These are phyloP conservation scores for Kingdonia uniflora DNA, from an alignment of 164 flowering plant genomes.

Conservation along the genomic window DNA sequence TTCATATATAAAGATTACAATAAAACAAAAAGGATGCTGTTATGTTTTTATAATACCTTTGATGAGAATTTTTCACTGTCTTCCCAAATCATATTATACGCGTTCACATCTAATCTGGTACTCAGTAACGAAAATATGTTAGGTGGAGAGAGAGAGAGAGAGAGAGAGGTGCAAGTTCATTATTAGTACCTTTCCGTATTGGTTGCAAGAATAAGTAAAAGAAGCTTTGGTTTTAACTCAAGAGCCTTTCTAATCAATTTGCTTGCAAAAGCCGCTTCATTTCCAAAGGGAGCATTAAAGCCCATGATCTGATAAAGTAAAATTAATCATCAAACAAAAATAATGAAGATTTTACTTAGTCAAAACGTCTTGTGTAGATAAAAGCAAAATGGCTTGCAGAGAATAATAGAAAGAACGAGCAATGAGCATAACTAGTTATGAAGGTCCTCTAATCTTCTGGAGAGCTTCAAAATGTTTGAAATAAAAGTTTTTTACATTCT, in stretches of 20 bases:
- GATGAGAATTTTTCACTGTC: constrained; percentile 47
- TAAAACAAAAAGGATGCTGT: not conserved
- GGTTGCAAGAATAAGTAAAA: constrained; percentile 75
- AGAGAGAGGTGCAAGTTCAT: not conserved
- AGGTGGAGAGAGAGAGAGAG: constrained; percentile 1
- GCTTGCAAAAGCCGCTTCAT: constrained; percentile 60
- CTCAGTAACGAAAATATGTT: constrained; percentile 1
- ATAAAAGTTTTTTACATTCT: constrained; percentile 9
- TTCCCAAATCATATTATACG: constrained; percentile 80
- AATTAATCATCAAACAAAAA: not conserved
- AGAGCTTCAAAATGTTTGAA: too few relatives aligned
- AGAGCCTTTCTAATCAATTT: constrained; percentile 78
- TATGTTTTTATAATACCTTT: constrained; percentile 35
- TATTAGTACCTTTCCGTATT: constrained; percentile 59
- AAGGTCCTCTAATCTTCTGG: too few relatives aligned
- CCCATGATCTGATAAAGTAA: constrained; percentile 62
- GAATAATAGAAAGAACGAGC: too few relatives aligned
- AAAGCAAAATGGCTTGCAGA: too few relatives aligned
- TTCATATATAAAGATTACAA: not conserved
- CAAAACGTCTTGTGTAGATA: too few relatives aligned
- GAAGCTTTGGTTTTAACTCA: constrained; percentile 73
- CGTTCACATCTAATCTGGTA: constrained; percentile 46
- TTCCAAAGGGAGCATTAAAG: constrained; percentile 89
- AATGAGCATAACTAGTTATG: too few relatives aligned
- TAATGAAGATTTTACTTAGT: not conserved